Percentiles rank a stretch among this genome's conserved stretches.
These are phyloP conservation scores for Leptomonas pyrrhocoris DNA, from an alignment of 208 protist species.

Conservation along the genomic window DNA sequence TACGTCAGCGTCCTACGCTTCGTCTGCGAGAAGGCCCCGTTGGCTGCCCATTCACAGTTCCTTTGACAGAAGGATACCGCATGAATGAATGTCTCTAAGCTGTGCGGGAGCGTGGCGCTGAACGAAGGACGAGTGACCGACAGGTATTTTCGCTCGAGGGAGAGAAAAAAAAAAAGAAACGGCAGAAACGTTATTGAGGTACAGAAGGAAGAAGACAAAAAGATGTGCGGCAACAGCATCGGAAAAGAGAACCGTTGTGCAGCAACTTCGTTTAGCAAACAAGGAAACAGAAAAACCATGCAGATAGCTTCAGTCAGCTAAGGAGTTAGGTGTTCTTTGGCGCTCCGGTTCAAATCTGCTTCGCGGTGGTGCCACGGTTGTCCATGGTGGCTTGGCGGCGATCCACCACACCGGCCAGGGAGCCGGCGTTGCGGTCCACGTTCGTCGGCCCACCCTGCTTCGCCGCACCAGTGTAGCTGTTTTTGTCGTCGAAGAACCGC, in stretches of 20 bases:
- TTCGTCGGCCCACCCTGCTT: slow-evolving; percentile 91
- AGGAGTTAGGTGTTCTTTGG: not conserved
- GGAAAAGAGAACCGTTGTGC: too few species aligned
- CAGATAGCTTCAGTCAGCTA: not conserved
- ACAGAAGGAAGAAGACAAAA: not conserved
- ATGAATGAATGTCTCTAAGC: not conserved
- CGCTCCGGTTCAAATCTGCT: slow-evolving; percentile 57
- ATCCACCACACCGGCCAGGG: slow-evolving; percentile 84
- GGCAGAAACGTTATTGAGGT: not conserved
- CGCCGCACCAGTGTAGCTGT: slow-evolving; percentile 87
- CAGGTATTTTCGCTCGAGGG: not conserved
- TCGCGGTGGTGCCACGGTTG: slow-evolving; percentile 75
- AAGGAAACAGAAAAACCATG: not conserved
- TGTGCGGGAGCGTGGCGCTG: too few species aligned
- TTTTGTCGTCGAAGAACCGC: slow-evolving; percentile 93
- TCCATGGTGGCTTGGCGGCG: slow-evolving; percentile 75
- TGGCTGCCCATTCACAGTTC: too few species aligned
- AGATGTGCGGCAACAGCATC: too few species aligned
- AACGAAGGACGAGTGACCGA: not conserved
- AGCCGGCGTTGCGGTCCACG: slow-evolving; percentile 87
- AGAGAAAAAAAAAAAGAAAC: not conserved
- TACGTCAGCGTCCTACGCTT: too few species aligned
- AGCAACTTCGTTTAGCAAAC: too few species aligned
- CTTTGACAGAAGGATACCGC: too few species aligned
- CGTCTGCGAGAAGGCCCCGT: too few species aligned